phyloP scores from a whole-genome alignment of 2,329 filamentous ascomycete genomes.

The Apiospora arundinis region DNA sequence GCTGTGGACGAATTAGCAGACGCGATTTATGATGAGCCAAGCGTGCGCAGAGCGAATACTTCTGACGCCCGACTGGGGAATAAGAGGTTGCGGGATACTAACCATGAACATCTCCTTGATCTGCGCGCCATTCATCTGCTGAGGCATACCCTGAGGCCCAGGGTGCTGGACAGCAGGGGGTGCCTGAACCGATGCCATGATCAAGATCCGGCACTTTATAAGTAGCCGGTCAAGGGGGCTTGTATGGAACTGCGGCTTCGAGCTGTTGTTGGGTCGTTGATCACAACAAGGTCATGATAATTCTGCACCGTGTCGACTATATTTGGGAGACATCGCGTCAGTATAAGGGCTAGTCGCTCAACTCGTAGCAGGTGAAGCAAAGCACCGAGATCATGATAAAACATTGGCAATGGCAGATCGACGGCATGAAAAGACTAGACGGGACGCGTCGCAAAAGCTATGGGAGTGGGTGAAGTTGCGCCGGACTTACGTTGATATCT shows the following conservation, averaged over 20 bases:
- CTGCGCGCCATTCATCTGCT: constrained; percentile 76
- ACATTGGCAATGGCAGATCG: neutral
- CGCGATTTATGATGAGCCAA: neutral
- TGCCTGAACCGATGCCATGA: constrained; percentile 83
- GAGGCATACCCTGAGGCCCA: constrained; percentile 63
- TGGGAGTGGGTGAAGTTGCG: constrained; percentile 9
- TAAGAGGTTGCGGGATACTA: constrained; percentile 23
- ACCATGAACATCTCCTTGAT: constrained; percentile 77
- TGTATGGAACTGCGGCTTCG: constrained; percentile 35
- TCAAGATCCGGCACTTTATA: constrained; percentile 35
- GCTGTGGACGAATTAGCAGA: constrained; percentile 61
- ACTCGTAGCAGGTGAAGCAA: neutral
- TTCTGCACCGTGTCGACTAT: constrained; percentile 11
- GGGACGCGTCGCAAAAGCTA: constrained; percentile 18
- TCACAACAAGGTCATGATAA: constrained; percentile 27
- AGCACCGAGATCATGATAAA: neutral
- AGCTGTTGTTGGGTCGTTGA: constrained; percentile 15
- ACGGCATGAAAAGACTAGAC: neutral
- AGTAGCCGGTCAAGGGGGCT: constrained; percentile 1
- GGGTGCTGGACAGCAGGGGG: constrained; percentile 72
- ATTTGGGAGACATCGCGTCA: constrained; percentile 5
- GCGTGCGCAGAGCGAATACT: constrained; percentile 18
- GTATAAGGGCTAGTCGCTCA: constrained; percentile 2
- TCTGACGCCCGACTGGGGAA: constrained; percentile 4
- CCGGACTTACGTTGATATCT: constrained; percentile 20